phyloP scores from a whole-genome alignment of 352 stramenopile species.

The Phytophthora cryptogea region DNA sequence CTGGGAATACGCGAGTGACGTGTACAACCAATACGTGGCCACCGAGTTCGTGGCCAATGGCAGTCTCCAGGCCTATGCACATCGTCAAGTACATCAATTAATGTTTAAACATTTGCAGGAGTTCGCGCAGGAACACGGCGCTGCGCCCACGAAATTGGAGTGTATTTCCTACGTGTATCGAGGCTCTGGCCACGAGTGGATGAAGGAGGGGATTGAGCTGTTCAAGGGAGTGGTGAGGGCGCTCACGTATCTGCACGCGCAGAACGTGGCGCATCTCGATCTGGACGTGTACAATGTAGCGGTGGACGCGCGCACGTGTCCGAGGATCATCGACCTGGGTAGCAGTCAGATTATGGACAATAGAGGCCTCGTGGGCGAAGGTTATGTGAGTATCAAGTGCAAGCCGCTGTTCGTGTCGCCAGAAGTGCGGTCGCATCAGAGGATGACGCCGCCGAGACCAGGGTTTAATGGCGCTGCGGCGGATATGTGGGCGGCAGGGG shows the following conservation, averaged over 20 bases:
- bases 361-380: slow-evolving; percentile 53
- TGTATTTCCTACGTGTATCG: slow-evolving; percentile 84
- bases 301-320: slow-evolving; percentile 54
- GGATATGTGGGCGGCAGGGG: slow-evolving; percentile 80
- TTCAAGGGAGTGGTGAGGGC: slow-evolving; percentile 71
- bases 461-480: slow-evolving; percentile 76
- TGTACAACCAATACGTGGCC: slow-evolving; percentile 80
- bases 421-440: slow-evolving; percentile 69
- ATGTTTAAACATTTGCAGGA: slow-evolving; percentile 76
- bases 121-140: slow-evolving; percentile 62
- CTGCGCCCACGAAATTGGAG: slow-evolving; percentile 73
- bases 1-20: slow-evolving; percentile 76
- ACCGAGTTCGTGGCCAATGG: slow-evolving; percentile 85
- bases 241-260: slow-evolving; percentile 81
- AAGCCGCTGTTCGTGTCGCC: slow-evolving; percentile 81
- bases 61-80: slow-evolving; percentile 71
- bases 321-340: slow-evolving; percentile 82
- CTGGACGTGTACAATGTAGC: slow-evolving; percentile 88
- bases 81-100: slow-evolving; percentile 69
- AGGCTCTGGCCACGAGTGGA: slow-evolving; percentile 75
- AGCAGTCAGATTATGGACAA: slow-evolving; percentile 83
- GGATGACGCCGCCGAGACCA: slow-evolving; percentile 53
- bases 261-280: slow-evolving; percentile 80
- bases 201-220: slow-evolving; percentile 67
- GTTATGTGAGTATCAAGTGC: slow-evolving; percentile 81